Base-by-base conservation (phyloP, 2,329 filamentous ascomycete genomes). In the Fusarium vanettenii region DNA sequence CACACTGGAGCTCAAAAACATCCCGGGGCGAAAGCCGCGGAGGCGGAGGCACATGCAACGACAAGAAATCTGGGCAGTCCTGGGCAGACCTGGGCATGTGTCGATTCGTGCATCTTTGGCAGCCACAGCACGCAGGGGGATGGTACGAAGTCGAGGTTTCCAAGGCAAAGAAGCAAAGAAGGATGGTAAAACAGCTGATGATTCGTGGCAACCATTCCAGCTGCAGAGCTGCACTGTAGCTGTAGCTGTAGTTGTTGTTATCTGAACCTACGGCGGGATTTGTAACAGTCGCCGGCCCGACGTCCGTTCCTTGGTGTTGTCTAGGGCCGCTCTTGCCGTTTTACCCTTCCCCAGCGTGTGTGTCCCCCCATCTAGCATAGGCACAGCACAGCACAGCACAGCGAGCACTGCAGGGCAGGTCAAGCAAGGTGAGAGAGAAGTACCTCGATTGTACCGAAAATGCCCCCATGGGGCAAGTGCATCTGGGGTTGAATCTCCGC, bases 401-500 rank as follows among this genome's bases (percentile, higher is more conserved):
- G 20, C 45, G 25, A 25, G 14, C 45, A 48, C 39, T 9, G 25
- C 45, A 29, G 16, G 16, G 43, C 22, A 48, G 45, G 43, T 45
- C n/a, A 45, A 22, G 41, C 10, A 45, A 45, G 41, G 41, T 45
- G 41, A 45, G 43, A 48, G 43, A 18, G 2, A 52, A 11, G 48
- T 52, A 52, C 48, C 48, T 52, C 48, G 67, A 18, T 22, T 22
- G 18, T 64, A 60, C 69, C 60, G 25, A 57, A 43, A 43, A 45
- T 68, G 55, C 22, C 72, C 72, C 73, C 72, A 74, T 70, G 73
- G 73, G 73, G 73, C 67, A 68, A 69, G 48, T 31, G 48, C 48
- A 52, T 73, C 70, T 73, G 70, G 70, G 70, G 70, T 73, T 57
- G 57, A 59, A 68, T 70, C 73, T 76, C 73, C 73, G 73, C 73